Evolutionary conservation across 1,284 basidiomycete species (phyloP), one percentile per base, ranked within the genome.

Genomic region (Cystobasidium sp.): DNA sequence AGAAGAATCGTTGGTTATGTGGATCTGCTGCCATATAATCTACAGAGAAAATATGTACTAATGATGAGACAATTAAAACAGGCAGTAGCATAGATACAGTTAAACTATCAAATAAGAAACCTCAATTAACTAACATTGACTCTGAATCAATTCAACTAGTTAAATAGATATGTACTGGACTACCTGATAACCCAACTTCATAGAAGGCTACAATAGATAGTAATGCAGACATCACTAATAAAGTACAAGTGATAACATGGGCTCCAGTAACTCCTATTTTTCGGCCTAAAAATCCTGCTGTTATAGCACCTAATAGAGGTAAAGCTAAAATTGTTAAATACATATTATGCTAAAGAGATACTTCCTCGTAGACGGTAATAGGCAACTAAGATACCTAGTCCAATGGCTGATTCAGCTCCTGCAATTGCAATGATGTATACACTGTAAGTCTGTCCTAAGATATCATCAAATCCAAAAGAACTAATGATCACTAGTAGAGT

Each of bases 361-460:
- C 76, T 80, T 76, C 79, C 80, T 78, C 78, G 78, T 79, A 81
- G 77, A 68, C 80, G 77, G 62, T 81, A 81, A 68, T 79, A 80
- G 59, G 79, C 79, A 75, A 81, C 80, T 80, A 82, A 76, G 77
- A 82, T 81, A 77, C 81, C 80, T 78, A 82, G 79, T 66, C 82
- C 82, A 80, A 82, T 82, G 74, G 81, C 81, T 73, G 80, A 81
- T 77, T 82, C 82, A 74, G 80, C 81, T 67, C 81, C 80, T 76
- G 82, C 81, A 79, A 82, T 81, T 69, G 81, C 79, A 78, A 82
- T 81, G 76, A 83, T 82, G 75, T 81, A 81, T 68, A 83, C 76
- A 77, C 76, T 77, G 77, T 81, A 82, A 75, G 81, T 81, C 80
- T 82, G 82, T 76, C 82, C 81, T 76, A 80, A 74, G 78, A 82